Conservation (phyloP, 768 basidiomycete species). For the Clavaria fumosa region DNA sequence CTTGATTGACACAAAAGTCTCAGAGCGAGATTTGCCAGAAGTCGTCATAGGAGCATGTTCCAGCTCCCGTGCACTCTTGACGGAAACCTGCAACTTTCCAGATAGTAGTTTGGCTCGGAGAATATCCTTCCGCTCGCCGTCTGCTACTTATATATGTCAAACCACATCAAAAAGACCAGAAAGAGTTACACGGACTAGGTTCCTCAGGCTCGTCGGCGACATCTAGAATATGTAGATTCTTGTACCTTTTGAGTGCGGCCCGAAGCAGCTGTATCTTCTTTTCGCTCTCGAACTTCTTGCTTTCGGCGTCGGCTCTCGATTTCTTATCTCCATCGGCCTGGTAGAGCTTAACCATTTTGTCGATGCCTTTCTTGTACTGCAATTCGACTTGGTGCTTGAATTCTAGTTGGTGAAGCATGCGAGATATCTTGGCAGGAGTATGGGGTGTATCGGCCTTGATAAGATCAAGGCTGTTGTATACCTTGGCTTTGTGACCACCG, state of each 20-base stretch:
- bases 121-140: conserved; percentile 84
- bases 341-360: conserved; percentile 97
- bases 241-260: conserved; percentile 88
- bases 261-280: conserved; percentile 91
- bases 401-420: conserved; percentile 96
- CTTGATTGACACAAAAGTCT: conserved; percentile 88
- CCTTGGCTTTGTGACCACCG: conserved; percentile 36
- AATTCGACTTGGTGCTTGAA: conserved; percentile 98
- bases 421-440: conserved; percentile 89
- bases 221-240: conserved; percentile 87
- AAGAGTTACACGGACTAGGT: conserved; percentile 33
- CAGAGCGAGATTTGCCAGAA: conserved; percentile 48
- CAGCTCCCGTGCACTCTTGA: conserved; percentile 84
- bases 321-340: conserved; percentile 96
- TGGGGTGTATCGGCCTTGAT: conserved; percentile 97
- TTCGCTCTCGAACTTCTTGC: conserved; percentile 88
- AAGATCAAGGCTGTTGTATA: conserved; percentile 78
- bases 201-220: conserved; percentile 83
- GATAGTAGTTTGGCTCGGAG: conserved; percentile 87
- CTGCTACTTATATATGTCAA: conserved; percentile 26
- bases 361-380: conserved; percentile 96
- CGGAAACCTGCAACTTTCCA: conserved; percentile 77
- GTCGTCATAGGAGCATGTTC: conserved; percentile 78
- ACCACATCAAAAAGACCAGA: too few relatives aligned
- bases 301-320: conserved; percentile 82